phyloP scores from a whole-genome alignment of 2,329 filamentous ascomycete species.

The Sclerotinia nivalis region DNA sequence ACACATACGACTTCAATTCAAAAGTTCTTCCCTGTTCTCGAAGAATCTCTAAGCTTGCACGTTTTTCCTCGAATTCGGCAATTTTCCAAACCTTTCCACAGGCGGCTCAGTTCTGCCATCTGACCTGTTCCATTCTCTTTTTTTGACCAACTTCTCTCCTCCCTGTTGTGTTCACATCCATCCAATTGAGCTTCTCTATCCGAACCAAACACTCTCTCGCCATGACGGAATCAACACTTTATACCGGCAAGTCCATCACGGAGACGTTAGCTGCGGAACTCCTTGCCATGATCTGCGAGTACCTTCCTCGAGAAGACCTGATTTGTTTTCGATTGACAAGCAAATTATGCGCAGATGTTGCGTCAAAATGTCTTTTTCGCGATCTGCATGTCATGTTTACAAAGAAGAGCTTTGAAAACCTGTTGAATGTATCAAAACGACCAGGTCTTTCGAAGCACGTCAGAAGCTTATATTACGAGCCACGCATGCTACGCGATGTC shows the following conservation, averaged over 20 bases:
- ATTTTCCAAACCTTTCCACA: not conserved
- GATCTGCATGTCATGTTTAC: conserved; percentile 6
- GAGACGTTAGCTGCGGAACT: not conserved
- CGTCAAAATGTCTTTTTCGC: not conserved
- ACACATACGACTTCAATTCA: no score
- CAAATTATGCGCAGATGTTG: not conserved
- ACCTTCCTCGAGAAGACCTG: not conserved
- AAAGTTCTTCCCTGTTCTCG: no score
- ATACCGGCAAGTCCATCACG: not conserved
- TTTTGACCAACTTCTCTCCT: not conserved
- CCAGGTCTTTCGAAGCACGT: conserved; percentile 8
- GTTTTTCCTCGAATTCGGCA: not conserved
- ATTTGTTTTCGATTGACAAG: not conserved
- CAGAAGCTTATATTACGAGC: conserved; percentile 4
- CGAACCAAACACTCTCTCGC: not conserved
- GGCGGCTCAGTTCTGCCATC: not conserved
- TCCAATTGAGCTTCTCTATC: not conserved
- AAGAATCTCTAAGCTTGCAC: no score
- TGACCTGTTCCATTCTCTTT: not conserved
- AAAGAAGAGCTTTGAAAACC: not conserved
- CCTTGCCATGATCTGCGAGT: not conserved
- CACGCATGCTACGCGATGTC: not conserved
- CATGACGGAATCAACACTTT: not conserved
- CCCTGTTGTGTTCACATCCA: not conserved
- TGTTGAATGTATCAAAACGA: not conserved